Evolutionary conservation across 306 rosid species (phyloP), one percentile per base, ranked within the genome.

Genomic region (Fagus sylvatica): DNA sequence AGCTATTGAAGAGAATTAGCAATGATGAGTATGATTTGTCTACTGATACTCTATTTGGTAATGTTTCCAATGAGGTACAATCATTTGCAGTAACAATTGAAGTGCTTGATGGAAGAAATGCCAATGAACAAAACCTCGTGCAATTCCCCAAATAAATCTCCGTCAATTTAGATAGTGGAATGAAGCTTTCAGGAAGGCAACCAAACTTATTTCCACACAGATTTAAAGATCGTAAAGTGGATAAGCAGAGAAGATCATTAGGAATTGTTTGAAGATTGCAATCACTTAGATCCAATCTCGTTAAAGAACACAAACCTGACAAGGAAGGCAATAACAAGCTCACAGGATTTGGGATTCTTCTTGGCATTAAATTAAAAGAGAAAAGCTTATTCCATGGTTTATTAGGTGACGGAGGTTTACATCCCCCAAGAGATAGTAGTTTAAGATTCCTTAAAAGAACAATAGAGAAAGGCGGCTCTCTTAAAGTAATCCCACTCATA

Each of bases 121-220:
- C 13, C 51, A 46, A 46, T 46, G 51, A 46, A 46, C 51, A 13
- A 46, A 46, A 13, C 4, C 51, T 46, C 4, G 51, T 46, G 15
- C 51, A 46, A 46, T 10, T 0, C 4, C 1, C 11, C 51, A 46
- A 46, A 46, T 0, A 2, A 46, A 46, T 46, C 8, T 10, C 11
- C 51, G 8, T 46, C 51, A 10, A 46, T 13, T 46, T 46, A 46
- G 51, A 46, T 46, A 46, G 4, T 46, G 8, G 51, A 46, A 46
- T 46, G 51, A 46, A 8, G 51, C 1, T 46, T 46, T 46, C 51
- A 46, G 86, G 84, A 17, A 33, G 16, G 57, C 33, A 46, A 48
- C 69, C 82, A 79, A 85, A 82, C 34, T 85, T 77, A 68, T 85
- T 85, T 32, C 84, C 82, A 11, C 72, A 37, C 41, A 85, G 73